Percentiles rank a stretch among this genome's conserved stretches.
phyloP scores from a whole-genome alignment of 495 filamentous ascomycete genomes.

The Pyrenula aspistea region DNA sequence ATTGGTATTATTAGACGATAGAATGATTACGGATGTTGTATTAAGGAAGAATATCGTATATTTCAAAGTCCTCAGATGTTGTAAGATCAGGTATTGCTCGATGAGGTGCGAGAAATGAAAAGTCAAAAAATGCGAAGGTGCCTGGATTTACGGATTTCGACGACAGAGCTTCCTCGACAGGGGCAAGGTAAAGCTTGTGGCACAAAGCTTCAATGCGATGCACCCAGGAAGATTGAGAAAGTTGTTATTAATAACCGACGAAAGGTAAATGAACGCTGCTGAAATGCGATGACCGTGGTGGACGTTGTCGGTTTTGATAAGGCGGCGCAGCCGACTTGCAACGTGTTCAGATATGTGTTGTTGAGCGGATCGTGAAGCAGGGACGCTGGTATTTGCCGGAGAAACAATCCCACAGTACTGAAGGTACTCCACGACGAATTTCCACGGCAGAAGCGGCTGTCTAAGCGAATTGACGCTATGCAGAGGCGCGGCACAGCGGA shows the following conservation, averaged over 20 bases:
- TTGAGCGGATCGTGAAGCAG: not conserved
- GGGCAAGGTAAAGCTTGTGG: not conserved
- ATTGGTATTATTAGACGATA: constrained; percentile 37
- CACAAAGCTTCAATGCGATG: not conserved
- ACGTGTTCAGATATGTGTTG: not conserved
- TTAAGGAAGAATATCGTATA: not conserved
- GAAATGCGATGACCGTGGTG: not conserved
- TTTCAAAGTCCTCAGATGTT: not conserved
- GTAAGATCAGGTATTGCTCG: not conserved
- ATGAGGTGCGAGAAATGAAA: not conserved
- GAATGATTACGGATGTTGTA: constrained; percentile 16
- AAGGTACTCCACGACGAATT: not conserved
- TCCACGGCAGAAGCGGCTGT: not conserved
- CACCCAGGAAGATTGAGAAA: not conserved
- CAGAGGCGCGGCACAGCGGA: not conserved
- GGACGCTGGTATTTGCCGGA: not conserved
- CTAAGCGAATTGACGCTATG: not conserved
- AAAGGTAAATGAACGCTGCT: not conserved
- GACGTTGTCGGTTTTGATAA: not conserved
- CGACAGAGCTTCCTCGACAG: not conserved
- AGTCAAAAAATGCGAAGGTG: not conserved
- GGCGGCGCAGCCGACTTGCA: not conserved
- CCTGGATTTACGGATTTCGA: not conserved
- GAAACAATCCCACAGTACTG: not conserved
- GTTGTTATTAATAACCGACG: not conserved